A percentile compares a stretch with the other conserved stretches of the same genome.
Evolutionary conservation across 176 grass and related monocot species (phyloP).

Genomic region (Poa annua): DNA sequence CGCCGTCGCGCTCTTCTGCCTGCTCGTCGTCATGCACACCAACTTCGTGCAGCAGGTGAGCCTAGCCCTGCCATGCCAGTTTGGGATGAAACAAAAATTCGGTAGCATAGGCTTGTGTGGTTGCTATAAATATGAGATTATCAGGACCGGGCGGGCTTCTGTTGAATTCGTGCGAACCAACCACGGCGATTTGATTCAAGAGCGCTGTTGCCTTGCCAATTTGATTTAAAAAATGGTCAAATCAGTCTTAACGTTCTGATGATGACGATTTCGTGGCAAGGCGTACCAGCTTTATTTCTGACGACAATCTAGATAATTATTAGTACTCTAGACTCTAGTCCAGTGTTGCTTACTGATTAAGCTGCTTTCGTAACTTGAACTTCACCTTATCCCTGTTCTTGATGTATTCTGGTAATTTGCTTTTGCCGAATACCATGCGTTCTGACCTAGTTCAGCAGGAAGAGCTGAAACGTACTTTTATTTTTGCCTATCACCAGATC

Average conservation of each 20-base stretch:
- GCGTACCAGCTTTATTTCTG: too few relatives aligned
- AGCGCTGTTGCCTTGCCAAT: not conserved
- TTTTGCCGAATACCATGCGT: not conserved
- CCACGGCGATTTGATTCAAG: not conserved
- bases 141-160: not conserved
- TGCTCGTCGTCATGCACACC: conserved; percentile 96
- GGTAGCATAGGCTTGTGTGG: not conserved
- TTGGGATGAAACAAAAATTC: not conserved
- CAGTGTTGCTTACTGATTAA: not conserved
- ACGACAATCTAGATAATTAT: not conserved
- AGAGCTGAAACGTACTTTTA: not conserved
- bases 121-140: not conserved
- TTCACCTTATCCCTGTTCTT: not conserved
- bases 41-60: conserved; percentile 99
- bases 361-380: not conserved
- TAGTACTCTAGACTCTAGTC: not conserved
- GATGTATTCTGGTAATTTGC: not conserved
- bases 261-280: not conserved
- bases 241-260: not conserved
- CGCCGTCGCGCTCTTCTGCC: conserved; percentile 84
- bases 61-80: not conserved
- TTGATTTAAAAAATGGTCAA: not conserved
- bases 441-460: conserved; percentile 8
- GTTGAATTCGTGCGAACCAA: conserved; percentile 6
- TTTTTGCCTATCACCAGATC: not conserved